A percentile compares a stretch with the other conserved stretches of the same genome.
These are phyloP conservation scores for Secale cereale DNA, from an alignment of 176 grass and related monocot species.

Conservation along the genomic window DNA sequence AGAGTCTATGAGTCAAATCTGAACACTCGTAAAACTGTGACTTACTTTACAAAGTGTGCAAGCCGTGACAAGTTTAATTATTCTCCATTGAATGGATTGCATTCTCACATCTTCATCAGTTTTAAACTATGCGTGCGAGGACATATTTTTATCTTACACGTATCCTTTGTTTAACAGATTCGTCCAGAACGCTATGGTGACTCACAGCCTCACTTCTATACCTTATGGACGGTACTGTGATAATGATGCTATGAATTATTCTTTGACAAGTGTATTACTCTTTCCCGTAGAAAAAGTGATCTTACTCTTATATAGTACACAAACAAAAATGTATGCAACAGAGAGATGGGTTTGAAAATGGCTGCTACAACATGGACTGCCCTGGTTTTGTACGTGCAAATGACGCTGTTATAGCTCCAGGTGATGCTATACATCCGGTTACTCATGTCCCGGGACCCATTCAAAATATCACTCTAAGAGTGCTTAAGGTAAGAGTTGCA, in stretches of 20 bases:
- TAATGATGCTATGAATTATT: not conserved
- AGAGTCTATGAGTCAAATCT: not conserved
- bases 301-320: too few species aligned
- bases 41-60: not conserved
- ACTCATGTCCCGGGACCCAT: not conserved
- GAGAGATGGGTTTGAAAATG: not conserved
- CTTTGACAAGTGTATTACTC: not conserved
- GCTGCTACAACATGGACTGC: constrained; percentile 3
- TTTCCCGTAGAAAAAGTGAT: too few species aligned
- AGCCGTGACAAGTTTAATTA: not conserved
- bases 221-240: not conserved
- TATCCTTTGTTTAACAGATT: constrained; percentile 4
- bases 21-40: not conserved
- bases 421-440: not conserved
- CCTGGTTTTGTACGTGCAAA: not conserved
- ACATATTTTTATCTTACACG: not conserved
- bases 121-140: not conserved
- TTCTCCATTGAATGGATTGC: not conserved
- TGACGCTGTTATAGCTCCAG: not conserved
- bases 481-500: not conserved
- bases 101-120: not conserved
- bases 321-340: not conserved
- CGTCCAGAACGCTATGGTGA: not conserved
- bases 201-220: not conserved
- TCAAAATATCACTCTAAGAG: not conserved